A percentile compares a stretch with the other conserved stretches of the same genome.
These are phyloP conservation scores for Ambispora gerdemannii DNA, from an alignment of 192 early-diverging fungal genomes.

Conservation along the genomic window DNA sequence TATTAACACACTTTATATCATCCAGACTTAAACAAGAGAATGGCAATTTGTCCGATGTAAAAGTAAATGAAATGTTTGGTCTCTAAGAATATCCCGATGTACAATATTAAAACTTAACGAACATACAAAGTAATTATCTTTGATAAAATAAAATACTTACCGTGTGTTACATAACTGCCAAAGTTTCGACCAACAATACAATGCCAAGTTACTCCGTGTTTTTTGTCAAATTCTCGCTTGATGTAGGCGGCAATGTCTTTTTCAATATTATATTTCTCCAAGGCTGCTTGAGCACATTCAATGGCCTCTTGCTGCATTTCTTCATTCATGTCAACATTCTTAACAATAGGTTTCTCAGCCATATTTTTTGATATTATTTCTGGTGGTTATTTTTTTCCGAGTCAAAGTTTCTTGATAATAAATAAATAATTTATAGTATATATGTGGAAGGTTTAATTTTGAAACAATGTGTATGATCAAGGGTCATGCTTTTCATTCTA, in stretches of 20 bases:
- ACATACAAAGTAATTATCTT: neutral
- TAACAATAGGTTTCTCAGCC: constrained; percentile 89
- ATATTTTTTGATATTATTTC: constrained; percentile 43
- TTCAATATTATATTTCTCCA: constrained; percentile 92
- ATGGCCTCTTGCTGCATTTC: constrained; percentile 93
- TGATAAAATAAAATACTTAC: constrained; percentile 35
- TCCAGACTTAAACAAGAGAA: constrained; percentile 91
- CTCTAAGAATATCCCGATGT: constrained; percentile 39
- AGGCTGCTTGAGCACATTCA: constrained; percentile 80
- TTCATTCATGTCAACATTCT: constrained; percentile 97
- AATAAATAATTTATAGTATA: no score
- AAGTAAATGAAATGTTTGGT: constrained; percentile 98
- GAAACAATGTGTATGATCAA: no score
- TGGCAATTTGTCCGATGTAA: constrained; percentile 90
- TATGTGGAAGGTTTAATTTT: no score
- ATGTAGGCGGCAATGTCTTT: constrained; percentile 98
- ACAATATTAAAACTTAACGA: neutral
- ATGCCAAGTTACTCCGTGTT: constrained; percentile 98
- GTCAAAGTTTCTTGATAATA: no score
- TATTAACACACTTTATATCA: no score
- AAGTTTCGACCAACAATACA: constrained; percentile 98
- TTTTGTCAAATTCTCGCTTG: constrained; percentile 98
- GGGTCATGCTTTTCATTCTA: no score
- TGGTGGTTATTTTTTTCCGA: no score
- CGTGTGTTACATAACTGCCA: constrained; percentile 98